Conservation (phyloP, 1,284 basidiomycete species). For the Dichomitus squalens region DNA sequence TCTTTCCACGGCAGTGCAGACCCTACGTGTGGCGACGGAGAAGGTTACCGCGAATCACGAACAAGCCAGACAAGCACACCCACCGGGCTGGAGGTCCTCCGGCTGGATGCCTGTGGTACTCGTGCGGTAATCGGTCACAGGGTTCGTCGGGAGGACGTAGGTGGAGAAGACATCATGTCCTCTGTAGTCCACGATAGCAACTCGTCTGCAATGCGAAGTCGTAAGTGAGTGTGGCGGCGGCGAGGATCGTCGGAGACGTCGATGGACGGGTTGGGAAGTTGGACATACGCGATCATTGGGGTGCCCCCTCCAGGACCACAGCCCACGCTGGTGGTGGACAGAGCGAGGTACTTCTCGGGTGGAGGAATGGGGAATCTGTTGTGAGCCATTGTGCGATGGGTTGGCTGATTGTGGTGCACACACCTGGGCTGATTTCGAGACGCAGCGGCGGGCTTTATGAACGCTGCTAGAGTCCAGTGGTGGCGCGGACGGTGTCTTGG, state of each 20-base stretch:
- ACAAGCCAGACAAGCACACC: conserved; percentile 2
- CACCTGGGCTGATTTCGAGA: conserved; percentile 3
- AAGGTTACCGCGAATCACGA: not conserved
- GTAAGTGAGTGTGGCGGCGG: conserved; percentile 18
- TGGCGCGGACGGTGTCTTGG: not conserved
- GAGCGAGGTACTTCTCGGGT: conserved; percentile 50
- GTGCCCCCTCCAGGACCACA: conserved; percentile 76
- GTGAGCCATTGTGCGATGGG: conserved; percentile 26
- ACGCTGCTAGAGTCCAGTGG: not conserved
- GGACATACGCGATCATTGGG: conserved; percentile 71
- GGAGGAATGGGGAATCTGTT: conserved; percentile 36
- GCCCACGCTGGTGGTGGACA: conserved; percentile 69
- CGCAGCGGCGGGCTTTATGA: conserved; percentile 12
- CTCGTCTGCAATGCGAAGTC: conserved; percentile 45
- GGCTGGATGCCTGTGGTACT: conserved; percentile 69
- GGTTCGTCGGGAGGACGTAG: conserved; percentile 68
- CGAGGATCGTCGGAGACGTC: not conserved
- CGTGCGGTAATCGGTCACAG: conserved; percentile 75
- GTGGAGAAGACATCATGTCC: conserved; percentile 60
- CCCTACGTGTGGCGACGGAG: conserved; percentile 36
- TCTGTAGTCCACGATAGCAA: conserved; percentile 64
- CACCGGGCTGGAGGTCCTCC: conserved; percentile 44
- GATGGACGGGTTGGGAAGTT: no score
- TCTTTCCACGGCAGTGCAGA: conserved; percentile 54
- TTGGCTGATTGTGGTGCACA: conserved; percentile 4